Percentiles rank a stretch among this genome's conserved stretches.
Conservation (phyloP, 805 yeast genomes). For the Diddensiella santjacobensis region DNA sequence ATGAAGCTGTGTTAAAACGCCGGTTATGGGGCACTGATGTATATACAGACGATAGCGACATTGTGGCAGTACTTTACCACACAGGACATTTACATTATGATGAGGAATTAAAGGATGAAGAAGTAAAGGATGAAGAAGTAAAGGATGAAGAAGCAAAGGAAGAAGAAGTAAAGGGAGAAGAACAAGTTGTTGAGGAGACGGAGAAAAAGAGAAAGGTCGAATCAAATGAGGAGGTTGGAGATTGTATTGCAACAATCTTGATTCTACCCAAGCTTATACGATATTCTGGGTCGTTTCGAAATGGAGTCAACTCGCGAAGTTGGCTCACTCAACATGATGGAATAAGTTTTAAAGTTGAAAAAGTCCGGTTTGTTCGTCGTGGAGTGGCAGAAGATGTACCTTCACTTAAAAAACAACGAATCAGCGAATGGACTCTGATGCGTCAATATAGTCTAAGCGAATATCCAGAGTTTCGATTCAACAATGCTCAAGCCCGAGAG, state of each 20-base stretch:
- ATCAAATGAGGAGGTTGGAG: conserved; percentile 35
- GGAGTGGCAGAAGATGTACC: conserved; percentile 35
- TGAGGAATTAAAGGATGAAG: background rate
- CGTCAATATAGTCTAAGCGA: conserved; percentile 12
- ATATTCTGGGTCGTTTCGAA: conserved; percentile 62
- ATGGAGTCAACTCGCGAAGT: conserved; percentile 68
- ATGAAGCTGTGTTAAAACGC: conserved; percentile 42
- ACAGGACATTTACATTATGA: conserved; percentile 52
- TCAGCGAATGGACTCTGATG: conserved; percentile 31
- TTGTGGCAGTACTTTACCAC: conserved; percentile 70
- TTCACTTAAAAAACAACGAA: conserved; percentile 29
- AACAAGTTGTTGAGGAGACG: background rate
- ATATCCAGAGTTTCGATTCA: conserved; percentile 15
- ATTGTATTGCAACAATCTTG: conserved; percentile 53
- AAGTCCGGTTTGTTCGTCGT: conserved; percentile 37
- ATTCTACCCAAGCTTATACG: conserved; percentile 64
- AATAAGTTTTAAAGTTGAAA: conserved; percentile 59
- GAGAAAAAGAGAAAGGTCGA: background rate
- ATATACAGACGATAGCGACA: conserved; percentile 91
- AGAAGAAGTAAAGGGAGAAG: background rate
- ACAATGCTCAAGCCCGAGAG: conserved; percentile 1
- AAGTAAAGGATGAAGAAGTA: conserved; percentile 2
- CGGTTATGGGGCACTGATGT: conserved; percentile 89
- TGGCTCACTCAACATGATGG: conserved; percentile 82
- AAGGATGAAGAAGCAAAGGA: background rate